Percentiles rank a stretch among this genome's conserved stretches.
phyloP scores from a whole-genome alignment of 140 eudicot species.

The Senecio squalidus region DNA sequence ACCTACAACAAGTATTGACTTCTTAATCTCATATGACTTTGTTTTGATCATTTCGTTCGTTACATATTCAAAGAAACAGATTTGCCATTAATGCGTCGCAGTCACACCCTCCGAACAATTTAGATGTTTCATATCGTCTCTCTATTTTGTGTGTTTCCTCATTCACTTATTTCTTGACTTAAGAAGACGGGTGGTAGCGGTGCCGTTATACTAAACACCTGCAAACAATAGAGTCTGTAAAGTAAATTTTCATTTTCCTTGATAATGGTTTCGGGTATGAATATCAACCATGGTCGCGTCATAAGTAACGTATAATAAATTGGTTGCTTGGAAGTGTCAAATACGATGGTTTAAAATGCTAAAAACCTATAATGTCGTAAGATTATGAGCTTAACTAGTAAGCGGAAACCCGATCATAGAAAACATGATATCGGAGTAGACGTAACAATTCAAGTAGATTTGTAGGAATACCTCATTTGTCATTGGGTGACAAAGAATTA shows the following conservation, averaged over 20 bases:
- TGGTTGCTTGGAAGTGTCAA: too few relatives aligned
- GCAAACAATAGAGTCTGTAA: neutral
- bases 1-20: neutral
- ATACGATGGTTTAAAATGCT: too few relatives aligned
- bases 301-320: neutral
- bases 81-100: too few relatives aligned
- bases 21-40: neutral
- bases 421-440: too few relatives aligned
- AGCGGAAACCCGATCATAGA: neutral
- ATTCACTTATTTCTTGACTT: constrained; percentile 12
- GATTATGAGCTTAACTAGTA: too few relatives aligned
- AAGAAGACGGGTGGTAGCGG: constrained; percentile 20
- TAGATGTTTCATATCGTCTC: neutral
- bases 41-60: too few relatives aligned
- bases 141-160: constrained; percentile 6
- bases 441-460: neutral
- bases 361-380: too few relatives aligned
- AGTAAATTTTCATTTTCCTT: neutral
- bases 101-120: too few relatives aligned
- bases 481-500: constrained; percentile 62
- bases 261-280: neutral
- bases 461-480: constrained; percentile 54
- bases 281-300: neutral
- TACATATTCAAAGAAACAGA: too few relatives aligned
- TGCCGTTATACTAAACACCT: constrained; percentile 28